Evolutionary conservation across 2,329 filamentous ascomycete species (phyloP), one percentile per base, ranked within the genome.

Genomic region (Verticillium longisporum): DNA sequence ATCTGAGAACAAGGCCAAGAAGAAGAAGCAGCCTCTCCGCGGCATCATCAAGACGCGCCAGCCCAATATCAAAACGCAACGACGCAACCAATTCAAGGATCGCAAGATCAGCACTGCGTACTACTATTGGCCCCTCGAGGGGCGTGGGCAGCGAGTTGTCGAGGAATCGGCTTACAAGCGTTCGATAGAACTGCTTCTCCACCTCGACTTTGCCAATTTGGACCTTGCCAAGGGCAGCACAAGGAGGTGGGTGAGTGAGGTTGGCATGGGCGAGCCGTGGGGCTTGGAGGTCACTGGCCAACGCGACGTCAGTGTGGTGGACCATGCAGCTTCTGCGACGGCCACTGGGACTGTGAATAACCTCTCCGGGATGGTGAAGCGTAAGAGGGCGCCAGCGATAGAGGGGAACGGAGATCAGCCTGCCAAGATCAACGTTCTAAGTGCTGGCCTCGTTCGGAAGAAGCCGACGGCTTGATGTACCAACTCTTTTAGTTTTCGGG

Each of bases 161-260:
- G 80, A 84, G 13, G 84, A 88, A 26, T 76, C 78, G 34, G 80
- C 83, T 57, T 92, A 92, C 73, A 86, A 86, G 64, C 83, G 88
- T 11, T 83, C 86, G 9, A 80, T 85, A 21, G 89, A 92, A 66
- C 75, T 91, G 10, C 78, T 95, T 0, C 80, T 93, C 5, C 85
- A 88, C 61, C 82, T 92, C 0, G 89, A 92, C 71, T 95, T 95
- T 72, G 80, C 85, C 1, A 88, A 82, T 9, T 73, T 86, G 3
- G 82, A 84, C 11, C 83, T 88, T 56, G 87, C 88, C 0, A 77
- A 76, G 1, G 78, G 79, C 36, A 91, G 89, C 68, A 91, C 90
- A 2, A 76, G 74, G 58, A 84, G 88, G 59, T 95, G 90, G 90
- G 79, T 87, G 54, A 80, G 80, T 14, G 89, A 94, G 68, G 85